Base-by-base conservation (phyloP, 805 yeast species). In the Candida nitratophila region DNA sequence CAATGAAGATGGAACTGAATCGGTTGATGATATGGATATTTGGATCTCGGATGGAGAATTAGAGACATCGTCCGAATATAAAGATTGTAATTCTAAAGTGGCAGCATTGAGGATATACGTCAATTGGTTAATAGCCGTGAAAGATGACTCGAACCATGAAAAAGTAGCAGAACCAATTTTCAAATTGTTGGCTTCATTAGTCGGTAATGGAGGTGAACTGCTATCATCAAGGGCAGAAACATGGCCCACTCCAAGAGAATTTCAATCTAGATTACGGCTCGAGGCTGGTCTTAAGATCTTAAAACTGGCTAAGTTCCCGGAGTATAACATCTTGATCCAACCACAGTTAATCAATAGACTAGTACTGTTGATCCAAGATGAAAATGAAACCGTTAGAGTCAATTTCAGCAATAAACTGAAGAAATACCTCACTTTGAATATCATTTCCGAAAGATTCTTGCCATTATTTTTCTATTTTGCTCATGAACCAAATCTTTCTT, bases 161-260 rank as follows among this genome's bases (percentile, higher is more conserved):
- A 68, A 70, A 14, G 63, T 73, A 36, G 77, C 83, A 0, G 76
- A 72, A 44, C 86, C 88, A 15, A 79, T 85, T 0, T 61, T 87
- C 48, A 85, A 83, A 52, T 63, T 88, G 24, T 68, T 88, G 27
- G 68, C 77, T 30, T 77, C 88, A 1, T 66, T 86, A 30, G 76
- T 88, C 40, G 77, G 80, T 1, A 82, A 82, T 56, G 84, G 85
- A 38, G 96, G 96, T 26, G 96, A 89, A 54, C 72, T 88, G 29
- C 76, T 81, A 2, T 49, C 74, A 43, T 58, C 61, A 46, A 69
- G 70, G 43, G 52, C 70, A 4, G 65, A 61, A 10, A 61, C 64
- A 16, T 69, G 62, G 51, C 81, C 84, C 15, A 84, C 95, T 0
- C 95, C 96, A 4, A 65, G 57, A 22, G 64, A 65, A 31, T 80